A percentile compares a stretch with the other conserved stretches of the same genome.
Conservation (phyloP, 2,329 filamentous ascomycete species). For the Penicillium sp. region DNA sequence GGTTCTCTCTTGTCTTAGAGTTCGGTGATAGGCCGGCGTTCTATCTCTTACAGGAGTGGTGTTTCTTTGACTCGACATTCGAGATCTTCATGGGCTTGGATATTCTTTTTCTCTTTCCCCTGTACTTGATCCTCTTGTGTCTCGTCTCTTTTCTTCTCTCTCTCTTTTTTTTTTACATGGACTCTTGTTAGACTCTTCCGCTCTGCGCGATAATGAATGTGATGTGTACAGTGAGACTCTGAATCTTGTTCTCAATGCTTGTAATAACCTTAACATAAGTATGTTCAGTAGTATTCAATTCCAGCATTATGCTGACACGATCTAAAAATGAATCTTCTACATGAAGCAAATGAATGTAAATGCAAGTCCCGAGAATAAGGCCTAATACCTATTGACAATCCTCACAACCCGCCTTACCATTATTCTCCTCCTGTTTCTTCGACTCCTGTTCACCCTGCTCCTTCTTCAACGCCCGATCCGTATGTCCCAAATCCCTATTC, state of each 20-base stretch:
- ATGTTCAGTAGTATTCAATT: neutral
- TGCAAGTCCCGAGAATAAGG: neutral
- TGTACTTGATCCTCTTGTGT: slow-evolving; percentile 1
- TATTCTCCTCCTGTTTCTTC: slow-evolving; percentile 3
- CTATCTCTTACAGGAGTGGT: slow-evolving; percentile 4
- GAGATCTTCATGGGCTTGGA: neutral
- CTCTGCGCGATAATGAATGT: slow-evolving; percentile 10
- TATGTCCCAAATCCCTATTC: slow-evolving; percentile 67
- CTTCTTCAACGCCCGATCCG: slow-evolving; percentile 49
- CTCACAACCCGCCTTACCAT: slow-evolving; percentile 10
- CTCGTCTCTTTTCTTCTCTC: neutral
- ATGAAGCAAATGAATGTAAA: neutral
- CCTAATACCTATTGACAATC: slow-evolving; percentile 11
- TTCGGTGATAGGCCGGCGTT: slow-evolving; percentile 15
- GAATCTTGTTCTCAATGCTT: neutral
- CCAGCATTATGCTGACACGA: neutral
- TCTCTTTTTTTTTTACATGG: neutral
- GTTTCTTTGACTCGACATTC: neutral
- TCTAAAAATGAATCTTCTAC: no score
- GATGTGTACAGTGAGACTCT: slow-evolving; percentile 11
- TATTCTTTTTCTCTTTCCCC: neutral
- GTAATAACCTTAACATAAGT: neutral
- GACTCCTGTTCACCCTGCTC: slow-evolving; percentile 20
- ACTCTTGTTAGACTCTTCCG: slow-evolving; percentile 1
- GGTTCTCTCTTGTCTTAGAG: slow-evolving; percentile 13